These are phyloP conservation scores for Tympanopsis confertula DNA, from an alignment of 2,329 filamentous ascomycete genomes.

Conservation along the genomic window DNA sequence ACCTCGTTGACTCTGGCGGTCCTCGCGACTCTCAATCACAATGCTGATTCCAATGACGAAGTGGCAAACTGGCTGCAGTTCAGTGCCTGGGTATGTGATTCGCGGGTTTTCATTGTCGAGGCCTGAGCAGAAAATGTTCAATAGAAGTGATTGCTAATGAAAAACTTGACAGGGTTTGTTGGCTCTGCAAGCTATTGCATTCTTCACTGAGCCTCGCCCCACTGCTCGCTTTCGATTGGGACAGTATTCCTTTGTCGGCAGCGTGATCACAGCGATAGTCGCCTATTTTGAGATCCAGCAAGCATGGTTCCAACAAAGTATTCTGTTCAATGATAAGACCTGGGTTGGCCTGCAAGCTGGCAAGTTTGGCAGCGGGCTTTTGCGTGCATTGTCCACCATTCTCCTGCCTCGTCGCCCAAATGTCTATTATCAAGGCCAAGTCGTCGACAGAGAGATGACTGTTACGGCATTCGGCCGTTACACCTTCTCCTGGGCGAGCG, in stretches of 20 bases:
- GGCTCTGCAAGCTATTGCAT: background rate
- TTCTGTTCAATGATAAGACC: too few relatives aligned
- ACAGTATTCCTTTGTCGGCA: background rate
- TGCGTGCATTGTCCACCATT: background rate
- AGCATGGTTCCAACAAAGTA: too few relatives aligned
- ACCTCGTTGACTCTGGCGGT: background rate
- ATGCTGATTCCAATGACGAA: background rate
- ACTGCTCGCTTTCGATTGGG: background rate
- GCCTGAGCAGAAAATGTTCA: background rate
- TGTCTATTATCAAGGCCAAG: background rate
- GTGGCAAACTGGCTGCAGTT: background rate
- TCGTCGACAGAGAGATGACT: background rate
- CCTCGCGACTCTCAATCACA: background rate
- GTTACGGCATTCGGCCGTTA: background rate
- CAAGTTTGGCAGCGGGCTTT: background rate
- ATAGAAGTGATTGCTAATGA: background rate
- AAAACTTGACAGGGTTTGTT: background rate
- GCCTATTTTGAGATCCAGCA: background rate
- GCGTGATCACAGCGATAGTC: background rate
- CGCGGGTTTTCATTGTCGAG: background rate
- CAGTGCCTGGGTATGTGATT: background rate
- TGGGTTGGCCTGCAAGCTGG: background rate
- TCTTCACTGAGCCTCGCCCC: background rate
- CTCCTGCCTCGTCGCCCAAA: background rate
- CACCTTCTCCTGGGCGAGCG: background rate